Conservation (phyloP, 2,329 filamentous ascomycete genomes). For the Claviceps lovelessii region DNA sequence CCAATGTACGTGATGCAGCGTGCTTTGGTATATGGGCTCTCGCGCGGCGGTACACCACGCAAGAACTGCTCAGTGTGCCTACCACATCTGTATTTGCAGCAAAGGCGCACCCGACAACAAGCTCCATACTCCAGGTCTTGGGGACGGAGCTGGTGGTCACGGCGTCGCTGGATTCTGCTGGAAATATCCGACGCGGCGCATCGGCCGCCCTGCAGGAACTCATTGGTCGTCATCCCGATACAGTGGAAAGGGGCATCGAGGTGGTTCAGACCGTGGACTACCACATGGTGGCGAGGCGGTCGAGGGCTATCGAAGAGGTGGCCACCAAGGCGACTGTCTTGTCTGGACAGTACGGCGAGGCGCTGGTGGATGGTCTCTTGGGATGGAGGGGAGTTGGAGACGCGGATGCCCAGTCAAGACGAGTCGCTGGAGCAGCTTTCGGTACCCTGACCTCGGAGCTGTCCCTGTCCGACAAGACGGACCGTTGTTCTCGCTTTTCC, state of each 20-base stretch:
- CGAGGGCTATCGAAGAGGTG: slow-evolving; percentile 67
- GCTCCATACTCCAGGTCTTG: slow-evolving; percentile 57
- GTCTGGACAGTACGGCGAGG: slow-evolving; percentile 52
- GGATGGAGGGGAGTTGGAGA: slow-evolving; percentile 84
- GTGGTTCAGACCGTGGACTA: slow-evolving; percentile 89
- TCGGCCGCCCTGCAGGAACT: slow-evolving; percentile 91
- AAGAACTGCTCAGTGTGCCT: slow-evolving; percentile 55
- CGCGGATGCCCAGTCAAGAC: slow-evolving; percentile 57
- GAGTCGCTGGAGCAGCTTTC: slow-evolving; percentile 56
- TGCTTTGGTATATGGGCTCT: slow-evolving; percentile 95
- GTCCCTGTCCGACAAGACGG: slow-evolving; percentile 12
- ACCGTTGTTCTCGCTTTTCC: slow-evolving; percentile 14
- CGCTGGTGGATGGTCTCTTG: slow-evolving; percentile 55
- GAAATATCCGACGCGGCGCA: slow-evolving; percentile 83
- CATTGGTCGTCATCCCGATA: slow-evolving; percentile 82
- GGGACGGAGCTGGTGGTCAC: slow-evolving; percentile 69
- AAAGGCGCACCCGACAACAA: slow-evolving; percentile 19
- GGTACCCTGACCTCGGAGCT: slow-evolving; percentile 39
- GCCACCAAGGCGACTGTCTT: slow-evolving; percentile 54
- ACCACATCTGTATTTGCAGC: slow-evolving; percentile 29
- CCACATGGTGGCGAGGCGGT: slow-evolving; percentile 77
- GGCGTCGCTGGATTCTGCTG: slow-evolving; percentile 74
- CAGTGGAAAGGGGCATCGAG: slow-evolving; percentile 63
- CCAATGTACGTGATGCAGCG: slow-evolving; percentile 85
- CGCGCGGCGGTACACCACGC: slow-evolving; percentile 70